phyloP scores from a whole-genome alignment of 2,329 filamentous ascomycete genomes.

The Penicillium brasilianum region DNA sequence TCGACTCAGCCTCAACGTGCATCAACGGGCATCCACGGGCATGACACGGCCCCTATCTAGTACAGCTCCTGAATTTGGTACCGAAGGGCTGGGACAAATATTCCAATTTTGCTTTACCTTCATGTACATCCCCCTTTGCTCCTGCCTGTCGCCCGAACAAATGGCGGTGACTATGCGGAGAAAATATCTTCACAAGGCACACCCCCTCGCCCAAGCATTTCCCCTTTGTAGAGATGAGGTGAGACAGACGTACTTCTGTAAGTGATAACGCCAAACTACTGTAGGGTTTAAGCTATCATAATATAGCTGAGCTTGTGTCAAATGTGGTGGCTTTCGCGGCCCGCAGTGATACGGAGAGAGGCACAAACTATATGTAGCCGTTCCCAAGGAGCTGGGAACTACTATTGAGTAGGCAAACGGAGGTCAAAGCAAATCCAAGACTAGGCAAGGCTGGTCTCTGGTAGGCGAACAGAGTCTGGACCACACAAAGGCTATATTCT shows the following conservation, averaged over 20 bases:
- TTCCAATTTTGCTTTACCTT: background rate
- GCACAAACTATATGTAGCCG: background rate
- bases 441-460: background rate
- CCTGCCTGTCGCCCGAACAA: background rate
- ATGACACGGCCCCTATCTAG: background rate
- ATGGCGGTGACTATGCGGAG: background rate
- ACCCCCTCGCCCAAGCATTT: background rate
- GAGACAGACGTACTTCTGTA: background rate
- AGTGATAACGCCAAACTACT: background rate
- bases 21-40: too few species aligned
- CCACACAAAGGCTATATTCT: too few species aligned
- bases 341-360: background rate
- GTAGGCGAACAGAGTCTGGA: background rate
- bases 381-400: background rate
- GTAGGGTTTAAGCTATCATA: background rate
- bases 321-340: background rate
- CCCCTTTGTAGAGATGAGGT: background rate
- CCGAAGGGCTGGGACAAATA: background rate
- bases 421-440: background rate
- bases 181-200: background rate
- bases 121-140: background rate
- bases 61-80: background rate
- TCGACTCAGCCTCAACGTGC: too few species aligned
- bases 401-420: constrained; percentile 6
- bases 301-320: background rate